These are phyloP conservation scores for Coemansia sp. DNA, from an alignment of 192 early-diverging fungal genomes.

Conservation along the genomic window DNA sequence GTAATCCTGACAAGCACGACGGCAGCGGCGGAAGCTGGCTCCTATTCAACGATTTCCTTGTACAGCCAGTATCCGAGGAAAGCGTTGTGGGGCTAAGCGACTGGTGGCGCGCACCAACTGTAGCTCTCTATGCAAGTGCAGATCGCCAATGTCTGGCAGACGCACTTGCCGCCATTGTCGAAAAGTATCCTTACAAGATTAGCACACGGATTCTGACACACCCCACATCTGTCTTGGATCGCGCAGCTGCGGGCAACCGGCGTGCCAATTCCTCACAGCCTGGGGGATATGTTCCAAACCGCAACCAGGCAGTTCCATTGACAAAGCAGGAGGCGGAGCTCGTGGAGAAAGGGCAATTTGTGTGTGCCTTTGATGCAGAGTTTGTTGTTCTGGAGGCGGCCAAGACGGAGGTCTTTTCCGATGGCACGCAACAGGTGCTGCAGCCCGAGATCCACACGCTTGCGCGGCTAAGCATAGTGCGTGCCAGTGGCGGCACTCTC, in stretches of 20 bases:
- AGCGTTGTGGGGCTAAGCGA: conserved; percentile 25
- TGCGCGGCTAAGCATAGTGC: conserved; percentile 88
- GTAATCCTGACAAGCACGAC: conserved; percentile 16
- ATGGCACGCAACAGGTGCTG: conserved; percentile 84
- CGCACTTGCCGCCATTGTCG: background rate
- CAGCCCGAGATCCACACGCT: conserved; percentile 80
- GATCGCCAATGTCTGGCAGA: conserved; percentile 5
- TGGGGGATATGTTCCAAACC: conserved; percentile 7
- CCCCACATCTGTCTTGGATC: conserved; percentile 34
- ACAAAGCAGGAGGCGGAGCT: conserved; percentile 30
- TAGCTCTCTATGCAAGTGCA: conserved; percentile 36
- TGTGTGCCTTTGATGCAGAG: conserved; percentile 86
- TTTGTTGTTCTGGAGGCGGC: conserved; percentile 89
- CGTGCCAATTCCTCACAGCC: conserved; percentile 1
- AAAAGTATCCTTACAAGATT: conserved; percentile 29
- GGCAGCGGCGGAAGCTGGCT: conserved; percentile 62
- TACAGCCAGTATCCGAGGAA: conserved; percentile 63
- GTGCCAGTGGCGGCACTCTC: conserved; percentile 71
- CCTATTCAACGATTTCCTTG: conserved; percentile 96
- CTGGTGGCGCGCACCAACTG: conserved; percentile 42
- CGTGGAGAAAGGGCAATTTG: conserved; percentile 33
- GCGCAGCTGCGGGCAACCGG: background rate
- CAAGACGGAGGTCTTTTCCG: conserved; percentile 87
- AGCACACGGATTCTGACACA: conserved; percentile 43
- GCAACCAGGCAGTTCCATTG: conserved; percentile 46